Evolutionary conservation across 768 basidiomycete species (phyloP).

Genomic region (Leccinum incarnatum): DNA sequence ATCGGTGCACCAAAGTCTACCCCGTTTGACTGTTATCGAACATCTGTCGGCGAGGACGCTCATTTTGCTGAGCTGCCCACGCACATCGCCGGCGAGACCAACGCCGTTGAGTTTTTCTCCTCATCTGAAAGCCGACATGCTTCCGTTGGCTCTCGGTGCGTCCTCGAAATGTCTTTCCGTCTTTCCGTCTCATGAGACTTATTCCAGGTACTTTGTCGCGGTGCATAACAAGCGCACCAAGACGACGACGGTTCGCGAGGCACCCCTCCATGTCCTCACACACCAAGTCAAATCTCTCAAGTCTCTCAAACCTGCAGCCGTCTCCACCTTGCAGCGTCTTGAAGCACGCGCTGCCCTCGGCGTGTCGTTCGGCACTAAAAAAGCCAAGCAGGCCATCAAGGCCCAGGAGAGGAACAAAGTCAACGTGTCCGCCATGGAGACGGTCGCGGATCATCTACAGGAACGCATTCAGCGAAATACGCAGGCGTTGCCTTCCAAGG

Average conservation of each 20-base stretch:
- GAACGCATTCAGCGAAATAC: conserved; percentile 77
- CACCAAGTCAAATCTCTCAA: conserved; percentile 86
- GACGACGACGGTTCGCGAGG: conserved; percentile 67
- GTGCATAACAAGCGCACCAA: conserved; percentile 79
- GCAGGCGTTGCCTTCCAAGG: conserved; percentile 62
- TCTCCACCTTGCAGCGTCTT: conserved; percentile 49
- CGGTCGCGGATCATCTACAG: conserved; percentile 78
- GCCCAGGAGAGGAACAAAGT: conserved; percentile 88
- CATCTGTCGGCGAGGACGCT: conserved; percentile 28
- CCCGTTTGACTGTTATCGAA: conserved; percentile 60
- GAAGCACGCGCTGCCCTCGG: conserved; percentile 79
- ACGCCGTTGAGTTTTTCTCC: conserved; percentile 77
- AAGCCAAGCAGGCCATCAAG: conserved; percentile 81
- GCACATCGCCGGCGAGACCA: conserved; percentile 80
- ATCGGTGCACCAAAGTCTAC: conserved; percentile 56
- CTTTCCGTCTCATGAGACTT: conserved; percentile 1
- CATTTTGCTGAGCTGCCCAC: conserved; percentile 31
- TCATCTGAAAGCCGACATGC: conserved; percentile 50
- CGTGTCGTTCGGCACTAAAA: conserved; percentile 92
- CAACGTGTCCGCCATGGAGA: conserved; percentile 84
- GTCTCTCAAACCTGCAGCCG: conserved; percentile 48
- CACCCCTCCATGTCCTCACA: conserved; percentile 65
- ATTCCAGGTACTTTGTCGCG: conserved; percentile 73
- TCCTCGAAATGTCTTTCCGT: conserved; percentile 7
- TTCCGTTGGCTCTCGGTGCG: conserved; percentile 68